Percentiles rank a stretch among this genome's conserved stretches.
Conservation (phyloP, 208 protist species). For the Acanthamoeba lugdunensis region DNA sequence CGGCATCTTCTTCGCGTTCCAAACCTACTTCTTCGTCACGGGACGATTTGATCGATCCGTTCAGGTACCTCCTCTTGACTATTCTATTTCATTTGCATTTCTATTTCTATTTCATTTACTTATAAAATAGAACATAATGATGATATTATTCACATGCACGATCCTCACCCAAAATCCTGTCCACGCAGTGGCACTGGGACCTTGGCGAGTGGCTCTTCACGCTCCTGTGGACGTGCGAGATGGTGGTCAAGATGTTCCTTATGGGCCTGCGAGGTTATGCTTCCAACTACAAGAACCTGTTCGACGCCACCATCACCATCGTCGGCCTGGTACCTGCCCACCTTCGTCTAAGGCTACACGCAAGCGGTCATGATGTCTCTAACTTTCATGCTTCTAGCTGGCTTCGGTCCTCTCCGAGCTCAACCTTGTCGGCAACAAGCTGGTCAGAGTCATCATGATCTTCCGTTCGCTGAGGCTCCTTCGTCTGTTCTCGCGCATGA, state of each 20-base stretch:
- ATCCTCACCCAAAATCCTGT: too few species aligned
- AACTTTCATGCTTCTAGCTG: background rate
- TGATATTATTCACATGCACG: too few species aligned
- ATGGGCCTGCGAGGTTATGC: conserved; percentile 26
- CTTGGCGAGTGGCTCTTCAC: conserved; percentile 38
- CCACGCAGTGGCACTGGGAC: conserved; percentile 14
- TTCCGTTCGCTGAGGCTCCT: conserved; percentile 41
- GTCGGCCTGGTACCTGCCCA: background rate
- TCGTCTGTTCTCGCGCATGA: conserved; percentile 55
- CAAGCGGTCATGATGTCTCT: background rate
- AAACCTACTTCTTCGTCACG: conserved; percentile 53
- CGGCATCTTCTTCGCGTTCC: conserved; percentile 46
- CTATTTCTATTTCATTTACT: too few species aligned
- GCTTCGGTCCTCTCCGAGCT: conserved; percentile 24
- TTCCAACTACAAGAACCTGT: conserved; percentile 38
- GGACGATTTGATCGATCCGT: background rate
- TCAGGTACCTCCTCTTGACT: background rate
- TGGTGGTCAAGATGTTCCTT: conserved; percentile 31
- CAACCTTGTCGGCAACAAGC: conserved; percentile 13
- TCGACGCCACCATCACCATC: conserved; percentile 32
- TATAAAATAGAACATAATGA: too few species aligned
- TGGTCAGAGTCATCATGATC: conserved; percentile 31
- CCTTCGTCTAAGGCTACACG: background rate
- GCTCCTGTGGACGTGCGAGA: conserved; percentile 20
- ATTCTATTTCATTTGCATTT: too few species aligned